These are phyloP conservation scores for Lactarius sp. DNA, from an alignment of 768 basidiomycete species.

Conservation along the genomic window DNA sequence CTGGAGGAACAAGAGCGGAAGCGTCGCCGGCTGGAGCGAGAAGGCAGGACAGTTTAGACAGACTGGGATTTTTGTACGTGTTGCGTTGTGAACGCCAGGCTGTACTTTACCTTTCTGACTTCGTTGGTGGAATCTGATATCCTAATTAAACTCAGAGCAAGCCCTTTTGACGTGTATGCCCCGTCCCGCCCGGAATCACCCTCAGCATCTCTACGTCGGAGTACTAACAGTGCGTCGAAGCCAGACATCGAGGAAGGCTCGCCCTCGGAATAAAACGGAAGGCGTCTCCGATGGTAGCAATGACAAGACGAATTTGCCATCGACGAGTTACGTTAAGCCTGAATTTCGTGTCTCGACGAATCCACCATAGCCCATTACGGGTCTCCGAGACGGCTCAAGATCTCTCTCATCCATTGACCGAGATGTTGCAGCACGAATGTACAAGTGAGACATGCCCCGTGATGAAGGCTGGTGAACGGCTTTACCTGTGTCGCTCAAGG, in stretches of 20 bases:
- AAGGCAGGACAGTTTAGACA: slow-evolving; percentile 26
- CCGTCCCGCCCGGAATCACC: not conserved
- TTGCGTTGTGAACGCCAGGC: not conserved
- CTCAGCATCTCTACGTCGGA: not conserved
- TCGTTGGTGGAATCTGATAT: not conserved
- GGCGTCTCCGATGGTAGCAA: slow-evolving; percentile 21
- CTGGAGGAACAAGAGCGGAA: slow-evolving; percentile 90
- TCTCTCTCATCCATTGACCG: slow-evolving; percentile 79
- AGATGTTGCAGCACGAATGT: slow-evolving; percentile 82
- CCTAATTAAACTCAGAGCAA: not conserved
- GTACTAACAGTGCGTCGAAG: too few species aligned
- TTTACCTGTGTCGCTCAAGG: slow-evolving; percentile 89
- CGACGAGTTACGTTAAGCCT: slow-evolving; percentile 53
- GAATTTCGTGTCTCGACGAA: not conserved
- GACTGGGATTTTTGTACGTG: slow-evolving; percentile 14
- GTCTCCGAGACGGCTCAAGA: slow-evolving; percentile 69
- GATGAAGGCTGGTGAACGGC: slow-evolving; percentile 99
- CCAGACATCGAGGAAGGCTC: too few species aligned
- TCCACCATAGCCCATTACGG: not conserved
- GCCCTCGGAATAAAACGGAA: slow-evolving; percentile 17
- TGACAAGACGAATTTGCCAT: slow-evolving; percentile 49
- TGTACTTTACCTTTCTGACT: slow-evolving; percentile 10
- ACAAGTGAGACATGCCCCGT: slow-evolving; percentile 83
- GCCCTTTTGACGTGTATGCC: not conserved
- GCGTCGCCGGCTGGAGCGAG: slow-evolving; percentile 65